These are phyloP conservation scores for Komagataea norvegica DNA, from an alignment of 1,139 yeast genomes.

Conservation along the genomic window DNA sequence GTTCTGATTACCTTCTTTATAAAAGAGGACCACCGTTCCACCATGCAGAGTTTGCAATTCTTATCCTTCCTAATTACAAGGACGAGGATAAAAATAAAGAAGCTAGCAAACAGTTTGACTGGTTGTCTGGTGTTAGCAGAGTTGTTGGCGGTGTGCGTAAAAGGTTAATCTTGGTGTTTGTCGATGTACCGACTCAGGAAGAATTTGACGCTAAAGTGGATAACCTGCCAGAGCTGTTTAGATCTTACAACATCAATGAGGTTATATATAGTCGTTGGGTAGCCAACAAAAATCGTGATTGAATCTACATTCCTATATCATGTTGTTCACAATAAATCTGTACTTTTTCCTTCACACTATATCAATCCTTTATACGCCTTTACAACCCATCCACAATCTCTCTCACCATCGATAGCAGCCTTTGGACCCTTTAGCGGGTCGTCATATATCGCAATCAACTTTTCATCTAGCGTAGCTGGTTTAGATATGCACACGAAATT, in stretches of 20 bases:
- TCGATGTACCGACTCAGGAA: slow-evolving; percentile 44
- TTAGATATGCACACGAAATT: slow-evolving; percentile 73
- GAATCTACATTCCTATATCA: slow-evolving; percentile 11
- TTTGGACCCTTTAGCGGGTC: slow-evolving; percentile 47
- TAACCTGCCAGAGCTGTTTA: slow-evolving; percentile 35
- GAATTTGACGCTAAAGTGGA: slow-evolving; percentile 28
- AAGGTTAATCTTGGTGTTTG: slow-evolving; percentile 63
- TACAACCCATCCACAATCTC: slow-evolving; percentile 78
- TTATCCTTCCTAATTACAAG: slow-evolving; percentile 40
- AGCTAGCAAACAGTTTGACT: slow-evolving; percentile 47
- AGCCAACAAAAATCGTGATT: slow-evolving; percentile 78
- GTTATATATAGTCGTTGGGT: slow-evolving; percentile 75
- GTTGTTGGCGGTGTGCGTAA: slow-evolving; percentile 88
- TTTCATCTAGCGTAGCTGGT: slow-evolving; percentile 48
- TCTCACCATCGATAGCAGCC: slow-evolving; percentile 47
- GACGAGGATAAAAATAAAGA: slow-evolving; percentile 28
- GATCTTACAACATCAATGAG: slow-evolving; percentile 51
- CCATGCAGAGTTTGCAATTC: slow-evolving; percentile 82
- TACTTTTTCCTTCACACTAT: slow-evolving; percentile 17
- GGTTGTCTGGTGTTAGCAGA: slow-evolving; percentile 63
- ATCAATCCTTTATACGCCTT: slow-evolving; percentile 46
- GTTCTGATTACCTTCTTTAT: slow-evolving; percentile 75
- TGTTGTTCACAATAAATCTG: too few relatives aligned
- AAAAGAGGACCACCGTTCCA: slow-evolving; percentile 92
- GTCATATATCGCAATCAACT: slow-evolving; percentile 38